These are phyloP conservation scores for Zygosaccharomyces sapae DNA, from an alignment of 1,139 yeast genomes.

Conservation along the genomic window DNA sequence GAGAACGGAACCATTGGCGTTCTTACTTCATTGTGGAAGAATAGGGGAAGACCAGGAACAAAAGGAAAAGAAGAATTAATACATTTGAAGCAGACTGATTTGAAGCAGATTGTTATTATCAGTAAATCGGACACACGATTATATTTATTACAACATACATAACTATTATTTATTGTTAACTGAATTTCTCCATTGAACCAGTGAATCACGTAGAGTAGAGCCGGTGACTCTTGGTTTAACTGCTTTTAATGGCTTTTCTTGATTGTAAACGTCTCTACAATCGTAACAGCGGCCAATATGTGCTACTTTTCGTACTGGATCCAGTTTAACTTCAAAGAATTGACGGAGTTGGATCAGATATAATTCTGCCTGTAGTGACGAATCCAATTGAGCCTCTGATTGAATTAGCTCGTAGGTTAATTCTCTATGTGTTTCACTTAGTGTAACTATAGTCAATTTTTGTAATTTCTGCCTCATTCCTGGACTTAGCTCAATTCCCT, in stretches of 20 bases:
- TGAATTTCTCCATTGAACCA: constrained; percentile 1
- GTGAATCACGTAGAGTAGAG: neutral
- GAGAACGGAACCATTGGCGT: constrained; percentile 56
- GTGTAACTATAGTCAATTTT: constrained; percentile 22
- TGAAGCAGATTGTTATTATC: constrained; percentile 3
- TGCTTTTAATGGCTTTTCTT: constrained; percentile 21
- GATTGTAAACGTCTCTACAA: constrained; percentile 30
- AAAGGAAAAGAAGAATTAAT: constrained; percentile 10
- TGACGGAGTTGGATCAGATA: constrained; percentile 21
- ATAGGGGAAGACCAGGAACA: constrained; percentile 23
- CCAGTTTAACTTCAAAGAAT: constrained; percentile 23
- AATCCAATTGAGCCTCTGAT: constrained; percentile 15
- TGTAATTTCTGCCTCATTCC: constrained; percentile 23
- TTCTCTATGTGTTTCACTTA: constrained; percentile 18
- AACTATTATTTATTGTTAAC: constrained; percentile 4
- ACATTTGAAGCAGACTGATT: constrained; percentile 1
- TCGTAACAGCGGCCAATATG: constrained; percentile 17
- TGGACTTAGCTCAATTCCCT: constrained; percentile 8
- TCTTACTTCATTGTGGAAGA: constrained; percentile 42
- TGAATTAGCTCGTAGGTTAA: constrained; percentile 18
- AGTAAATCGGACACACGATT: neutral
- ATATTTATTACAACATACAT: neutral
- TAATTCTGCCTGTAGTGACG: constrained; percentile 19
- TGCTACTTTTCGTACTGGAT: constrained; percentile 20
- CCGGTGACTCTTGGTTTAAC: constrained; percentile 5